A percentile compares a stretch with the other conserved stretches of the same genome.
phyloP scores from a whole-genome alignment of 139 green algal species.

The Ettlia oleoabundans region DNA sequence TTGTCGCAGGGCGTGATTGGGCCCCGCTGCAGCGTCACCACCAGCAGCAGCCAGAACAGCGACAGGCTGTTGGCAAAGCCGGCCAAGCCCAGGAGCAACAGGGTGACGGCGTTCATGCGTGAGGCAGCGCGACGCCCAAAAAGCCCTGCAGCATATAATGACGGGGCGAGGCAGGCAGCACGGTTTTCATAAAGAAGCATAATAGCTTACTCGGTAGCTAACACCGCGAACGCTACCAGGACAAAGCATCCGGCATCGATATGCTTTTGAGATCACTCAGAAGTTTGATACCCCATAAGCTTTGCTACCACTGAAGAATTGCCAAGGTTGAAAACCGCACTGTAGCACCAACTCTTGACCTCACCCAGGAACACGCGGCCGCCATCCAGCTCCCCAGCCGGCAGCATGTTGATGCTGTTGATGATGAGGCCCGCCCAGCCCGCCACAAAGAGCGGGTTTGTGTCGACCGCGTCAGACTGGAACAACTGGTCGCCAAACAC shows the following conservation, averaged over 20 bases:
- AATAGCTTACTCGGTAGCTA: too few relatives aligned
- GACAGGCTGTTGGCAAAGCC: slow-evolving; percentile 66
- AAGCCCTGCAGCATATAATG: slow-evolving; percentile 23
- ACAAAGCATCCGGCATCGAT: too few relatives aligned
- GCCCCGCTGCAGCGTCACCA: slow-evolving; percentile 79
- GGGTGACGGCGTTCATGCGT: slow-evolving; percentile 60
- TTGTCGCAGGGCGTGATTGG: slow-evolving; percentile 68
- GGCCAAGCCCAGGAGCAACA: slow-evolving; percentile 63
- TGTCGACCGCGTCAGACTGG: slow-evolving; percentile 22
- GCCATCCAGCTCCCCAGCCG: slow-evolving; percentile 79
- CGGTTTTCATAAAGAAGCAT: too few relatives aligned
- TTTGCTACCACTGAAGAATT: too few relatives aligned
- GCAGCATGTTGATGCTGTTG: slow-evolving; percentile 66
- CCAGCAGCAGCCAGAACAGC: slow-evolving; percentile 84
- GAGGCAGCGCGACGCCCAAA: slow-evolving; percentile 41
- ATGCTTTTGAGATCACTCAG: too few relatives aligned
- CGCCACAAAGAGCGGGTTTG: slow-evolving; percentile 73
- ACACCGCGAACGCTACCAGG: too few relatives aligned
- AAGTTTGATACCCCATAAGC: too few relatives aligned
- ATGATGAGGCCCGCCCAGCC: slow-evolving; percentile 67
- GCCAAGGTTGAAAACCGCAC: too few relatives aligned
- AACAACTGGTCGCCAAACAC: slow-evolving; percentile 53
- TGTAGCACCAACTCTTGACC: too few relatives aligned
- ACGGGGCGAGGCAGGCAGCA: neutral
- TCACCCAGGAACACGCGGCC: slow-evolving; percentile 63